Evolutionary conservation across 139 green algal species (phyloP), one percentile per base, ranked within the genome.

Genomic region (Pedinophyceae sp.): DNA sequence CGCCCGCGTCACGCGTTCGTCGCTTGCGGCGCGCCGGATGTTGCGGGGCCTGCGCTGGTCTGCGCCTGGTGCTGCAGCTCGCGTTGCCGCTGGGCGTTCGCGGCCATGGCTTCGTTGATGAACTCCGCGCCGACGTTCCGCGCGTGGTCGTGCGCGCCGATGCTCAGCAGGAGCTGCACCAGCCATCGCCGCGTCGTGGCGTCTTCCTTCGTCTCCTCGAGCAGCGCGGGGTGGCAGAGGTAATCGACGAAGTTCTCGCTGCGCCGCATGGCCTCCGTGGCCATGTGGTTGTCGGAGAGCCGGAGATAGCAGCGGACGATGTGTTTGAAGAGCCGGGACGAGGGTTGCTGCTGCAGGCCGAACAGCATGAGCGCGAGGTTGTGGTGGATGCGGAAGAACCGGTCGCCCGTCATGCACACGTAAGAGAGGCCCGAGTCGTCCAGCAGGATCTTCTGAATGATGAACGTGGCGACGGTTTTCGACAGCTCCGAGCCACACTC

Each of bases 401-500:
- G 78, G 77, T 97, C 91, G 3, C 91, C 89, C 16, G 91, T 98
- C 19, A 88, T 87, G 57, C 91, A 98, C 51, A 98, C 92, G 75
- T 98, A 98, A 58, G 78, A 75, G 26, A 98, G 69, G 26, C 91
- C 91, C 30, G 89, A 82, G 74, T 93, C 81, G 56, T 98, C 91
- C 6, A 93, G 67, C 53, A 98, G 70, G 34, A 98, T 98, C 55
- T 98, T 98, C 66, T 98, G 91, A 28, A 98, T 88, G 48, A 98
- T 98, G 67, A 98, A 98, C 19, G 91, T 98, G n/a, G 91, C 91
- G 23, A 97, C 91, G 3, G 91, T 98, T 54, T 98, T 98, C 59
- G 85, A 95, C 56, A 98, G 81, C 79, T 98, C 91, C 29, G 70
- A 91, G 49, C 91, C 91, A 61, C 93, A 94, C 75, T 98, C 91